Conservation (phyloP, 768 basidiomycete species). For the Trametes maxima region DNA sequence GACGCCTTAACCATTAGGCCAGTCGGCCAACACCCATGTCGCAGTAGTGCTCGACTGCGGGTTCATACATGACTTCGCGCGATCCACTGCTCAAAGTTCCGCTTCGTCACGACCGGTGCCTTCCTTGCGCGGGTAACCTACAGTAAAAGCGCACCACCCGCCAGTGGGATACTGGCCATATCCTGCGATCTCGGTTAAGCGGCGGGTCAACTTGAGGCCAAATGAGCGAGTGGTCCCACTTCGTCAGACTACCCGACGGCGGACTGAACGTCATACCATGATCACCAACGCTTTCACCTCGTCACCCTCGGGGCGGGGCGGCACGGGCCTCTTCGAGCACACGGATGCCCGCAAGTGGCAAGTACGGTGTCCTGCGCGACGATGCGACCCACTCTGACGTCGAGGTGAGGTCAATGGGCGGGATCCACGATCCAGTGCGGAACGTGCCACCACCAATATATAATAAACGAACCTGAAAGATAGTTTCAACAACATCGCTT, state of each 20-base stretch:
- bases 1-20: conserved; percentile 67
- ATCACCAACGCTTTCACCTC: background rate
- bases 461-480: background rate
- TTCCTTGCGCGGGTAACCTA: too few relatives aligned
- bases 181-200: too few relatives aligned
- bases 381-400: conserved; percentile 12
- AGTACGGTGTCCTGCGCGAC: background rate
- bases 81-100: too few relatives aligned
- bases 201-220: too few relatives aligned
- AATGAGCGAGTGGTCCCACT: background rate
- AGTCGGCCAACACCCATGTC: conserved; percentile 43
- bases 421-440: too few relatives aligned
- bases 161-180: too few relatives aligned
- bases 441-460: background rate
- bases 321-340: background rate
- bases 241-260: background rate
- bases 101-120: too few relatives aligned
- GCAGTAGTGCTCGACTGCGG: background rate
- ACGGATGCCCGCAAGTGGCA: background rate
- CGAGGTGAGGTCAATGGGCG: conserved; percentile 3
- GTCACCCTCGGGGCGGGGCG: background rate
- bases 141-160: too few relatives aligned
- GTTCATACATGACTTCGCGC: too few relatives aligned
- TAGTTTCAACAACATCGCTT: background rate
- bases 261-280: conserved; percentile 4